Conservation (phyloP, 2,329 filamentous ascomycete genomes). For the Phyllosticta capitalensis region DNA sequence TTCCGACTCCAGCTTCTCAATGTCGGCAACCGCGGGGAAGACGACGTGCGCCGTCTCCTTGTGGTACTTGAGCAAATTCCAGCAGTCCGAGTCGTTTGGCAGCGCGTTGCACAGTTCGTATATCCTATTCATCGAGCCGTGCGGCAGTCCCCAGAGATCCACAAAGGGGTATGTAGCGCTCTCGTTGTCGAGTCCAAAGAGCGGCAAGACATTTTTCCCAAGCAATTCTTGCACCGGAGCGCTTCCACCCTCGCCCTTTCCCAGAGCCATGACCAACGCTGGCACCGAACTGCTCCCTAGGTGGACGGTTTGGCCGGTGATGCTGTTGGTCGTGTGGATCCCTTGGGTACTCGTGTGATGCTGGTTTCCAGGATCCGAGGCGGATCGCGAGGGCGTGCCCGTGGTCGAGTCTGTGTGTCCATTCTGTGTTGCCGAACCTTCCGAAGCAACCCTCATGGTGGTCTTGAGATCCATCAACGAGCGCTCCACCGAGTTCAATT, state of each 20-base stretch:
- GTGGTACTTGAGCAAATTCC: slow-evolving; percentile 49
- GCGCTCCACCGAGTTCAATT: slow-evolving; percentile 39
- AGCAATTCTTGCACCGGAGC: slow-evolving; percentile 48
- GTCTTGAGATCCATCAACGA: slow-evolving; percentile 36
- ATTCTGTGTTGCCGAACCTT: slow-evolving; percentile 16
- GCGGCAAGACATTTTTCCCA: slow-evolving; percentile 49
- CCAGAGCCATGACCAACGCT: slow-evolving; percentile 47
- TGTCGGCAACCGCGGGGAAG: slow-evolving; percentile 51
- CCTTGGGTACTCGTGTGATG: slow-evolving; percentile 41
- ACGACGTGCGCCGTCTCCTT: slow-evolving; percentile 50
- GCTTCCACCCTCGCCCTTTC: slow-evolving; percentile 18
- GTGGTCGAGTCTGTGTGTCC: slow-evolving; percentile 25
- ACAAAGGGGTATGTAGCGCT: slow-evolving; percentile 57
- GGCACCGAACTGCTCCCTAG: slow-evolving; percentile 53
- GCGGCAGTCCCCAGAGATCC: slow-evolving; percentile 52
- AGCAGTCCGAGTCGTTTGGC: slow-evolving; percentile 48
- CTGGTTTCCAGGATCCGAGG: slow-evolving; percentile 24
- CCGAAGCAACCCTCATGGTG: slow-evolving; percentile 28
- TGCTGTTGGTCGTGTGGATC: slow-evolving; percentile 50
- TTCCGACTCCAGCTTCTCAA: slow-evolving; percentile 45
- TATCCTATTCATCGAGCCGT: slow-evolving; percentile 48
- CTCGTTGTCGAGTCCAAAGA: slow-evolving; percentile 55
- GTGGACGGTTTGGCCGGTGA: slow-evolving; percentile 52
- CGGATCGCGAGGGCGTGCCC: slow-evolving; percentile 21
- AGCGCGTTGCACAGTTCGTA: slow-evolving; percentile 50